These are phyloP conservation scores for Elaeis guineensis DNA, from an alignment of 176 grass and related monocot species.

Conservation along the genomic window DNA sequence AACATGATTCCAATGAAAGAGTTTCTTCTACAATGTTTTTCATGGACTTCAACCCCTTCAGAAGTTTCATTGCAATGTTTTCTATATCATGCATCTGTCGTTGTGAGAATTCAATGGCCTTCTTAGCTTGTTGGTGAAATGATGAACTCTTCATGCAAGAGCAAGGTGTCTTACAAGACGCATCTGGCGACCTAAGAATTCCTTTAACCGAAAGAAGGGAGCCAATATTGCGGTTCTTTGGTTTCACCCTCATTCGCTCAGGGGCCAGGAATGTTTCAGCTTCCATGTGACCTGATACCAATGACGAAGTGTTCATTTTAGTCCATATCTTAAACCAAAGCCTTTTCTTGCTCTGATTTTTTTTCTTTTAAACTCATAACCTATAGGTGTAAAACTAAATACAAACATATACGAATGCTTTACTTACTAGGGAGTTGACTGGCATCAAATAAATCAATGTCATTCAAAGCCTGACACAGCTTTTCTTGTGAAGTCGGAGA, in stretches of 20 bases:
- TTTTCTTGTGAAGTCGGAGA: conserved; percentile 42
- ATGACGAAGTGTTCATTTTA: conserved; percentile 5
- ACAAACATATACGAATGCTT: conserved; percentile 6
- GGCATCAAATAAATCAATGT: conserved; percentile 40
- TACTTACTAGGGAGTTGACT: conserved; percentile 35
- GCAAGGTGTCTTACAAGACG: conserved; percentile 26
- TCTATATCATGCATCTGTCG: conserved; percentile 91
- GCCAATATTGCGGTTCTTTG: conserved; percentile 6
- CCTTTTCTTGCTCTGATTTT: conserved; percentile 17
- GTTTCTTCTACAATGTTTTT: conserved; percentile 64
- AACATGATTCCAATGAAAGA: conserved; percentile 50
- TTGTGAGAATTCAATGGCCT: conserved; percentile 75
- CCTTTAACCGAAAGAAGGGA: conserved; percentile 27
- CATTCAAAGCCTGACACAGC: conserved; percentile 42
- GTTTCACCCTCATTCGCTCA: conserved; percentile 23
- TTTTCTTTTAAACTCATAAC: background rate
- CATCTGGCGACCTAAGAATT: conserved; percentile 36
- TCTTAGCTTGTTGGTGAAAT: conserved; percentile 46
- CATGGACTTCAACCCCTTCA: conserved; percentile 73
- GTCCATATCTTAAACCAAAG: conserved; percentile 14
- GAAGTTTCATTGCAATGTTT: conserved; percentile 68
- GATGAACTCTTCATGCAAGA: conserved; percentile 43
- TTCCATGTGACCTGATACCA: conserved; percentile 21
- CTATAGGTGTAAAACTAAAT: conserved; percentile 8
- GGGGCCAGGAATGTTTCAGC: conserved; percentile 15